Evolutionary conservation across 805 yeast genomes (phyloP), one percentile per base, ranked within the genome.

Genomic region (Nakazawaea holstii): DNA sequence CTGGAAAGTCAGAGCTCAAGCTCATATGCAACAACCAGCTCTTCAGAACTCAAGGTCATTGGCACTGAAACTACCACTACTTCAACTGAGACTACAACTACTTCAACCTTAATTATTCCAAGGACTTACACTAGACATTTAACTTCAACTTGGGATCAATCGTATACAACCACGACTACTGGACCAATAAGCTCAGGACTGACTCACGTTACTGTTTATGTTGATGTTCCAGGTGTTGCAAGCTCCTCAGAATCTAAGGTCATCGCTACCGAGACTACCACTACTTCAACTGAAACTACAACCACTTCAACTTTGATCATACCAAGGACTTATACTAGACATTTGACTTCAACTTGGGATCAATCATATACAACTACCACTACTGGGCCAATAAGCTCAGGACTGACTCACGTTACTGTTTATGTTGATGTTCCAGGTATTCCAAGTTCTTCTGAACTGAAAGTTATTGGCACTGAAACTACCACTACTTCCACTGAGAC

Each of bases 191-290:
- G 31, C 8, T 13, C 35, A 29, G 46, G 40, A 9, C 40, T 29
- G 39, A 43, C 46, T 6, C 40, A 36, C n/a, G 40, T 43, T 10
- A 43, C 46, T 1, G 46, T 43, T 10, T 43, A 28, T 28, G 40
- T n/a, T n/a, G n/a, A n/a, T n/a, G n/a, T n/a, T n/a, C n/a, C n/a
- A n/a, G n/a, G n/a, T n/a, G n/a, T n/a, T n/a, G n/a, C n/a, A n/a
- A 39, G 13, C 14, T 30, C 43, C 15, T 14, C 27, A 7, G 39
- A 20, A 4, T n/a, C n/a, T 2, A 24, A 20, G 15, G 8, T 6
- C 6, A 8, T 29, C 17, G 15, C 20, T 14, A 28, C 42, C 1
- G 8, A n/a, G 1, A 28, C 35, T 9, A 9, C 26, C 28, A 32
- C 37, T 2, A 20, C 26, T 35, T 17, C 41, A 8, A 39, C 42